Percentiles rank a stretch among this genome's conserved stretches.
These are phyloP conservation scores for Lachancea lanzarotensis DNA, from an alignment of 805 yeast species.

Conservation along the genomic window DNA sequence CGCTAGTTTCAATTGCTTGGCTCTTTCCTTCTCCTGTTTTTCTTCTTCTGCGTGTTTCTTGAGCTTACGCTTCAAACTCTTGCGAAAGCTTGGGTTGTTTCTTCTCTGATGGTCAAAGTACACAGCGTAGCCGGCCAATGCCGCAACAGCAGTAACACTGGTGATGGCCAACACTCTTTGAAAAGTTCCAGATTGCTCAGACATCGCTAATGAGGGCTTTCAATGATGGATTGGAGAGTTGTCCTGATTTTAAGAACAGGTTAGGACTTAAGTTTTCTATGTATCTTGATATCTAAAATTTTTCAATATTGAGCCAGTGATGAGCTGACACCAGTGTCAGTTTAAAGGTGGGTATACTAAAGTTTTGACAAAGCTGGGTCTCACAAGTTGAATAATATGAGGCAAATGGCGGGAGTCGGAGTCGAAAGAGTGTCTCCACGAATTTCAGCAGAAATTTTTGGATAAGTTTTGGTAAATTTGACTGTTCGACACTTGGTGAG, in stretches of 20 bases:
- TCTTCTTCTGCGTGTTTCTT: constrained; percentile 54
- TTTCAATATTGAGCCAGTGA: constrained; percentile 1
- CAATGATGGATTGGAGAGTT: not conserved
- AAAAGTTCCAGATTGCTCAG: constrained; percentile 17
- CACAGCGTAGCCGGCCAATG: constrained; percentile 64
- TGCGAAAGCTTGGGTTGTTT: constrained; percentile 74
- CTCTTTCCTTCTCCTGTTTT: constrained; percentile 47
- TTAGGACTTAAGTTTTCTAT: not conserved
- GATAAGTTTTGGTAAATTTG: too few relatives aligned
- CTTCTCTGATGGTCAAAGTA: constrained; percentile 94
- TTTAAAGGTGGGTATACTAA: too few relatives aligned
- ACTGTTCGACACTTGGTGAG: too few relatives aligned
- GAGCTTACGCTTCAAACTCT: constrained; percentile 55
- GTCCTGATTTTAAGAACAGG: not conserved
- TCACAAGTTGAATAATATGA: too few relatives aligned
- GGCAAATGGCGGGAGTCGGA: too few relatives aligned
- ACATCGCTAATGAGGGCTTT: constrained; percentile 12
- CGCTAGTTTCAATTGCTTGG: constrained; percentile 53
- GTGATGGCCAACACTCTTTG: constrained; percentile 31
- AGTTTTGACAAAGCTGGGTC: too few relatives aligned
- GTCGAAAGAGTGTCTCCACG: too few relatives aligned
- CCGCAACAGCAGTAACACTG: constrained; percentile 43
- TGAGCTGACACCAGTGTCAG: constrained; percentile 1
- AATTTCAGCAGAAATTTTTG: too few relatives aligned
- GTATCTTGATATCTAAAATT: constrained; percentile 1